Evolutionary conservation across 495 filamentous ascomycete genomes (phyloP), one percentile per base, ranked within the genome.

Genomic region (Daldinia childiae): DNA sequence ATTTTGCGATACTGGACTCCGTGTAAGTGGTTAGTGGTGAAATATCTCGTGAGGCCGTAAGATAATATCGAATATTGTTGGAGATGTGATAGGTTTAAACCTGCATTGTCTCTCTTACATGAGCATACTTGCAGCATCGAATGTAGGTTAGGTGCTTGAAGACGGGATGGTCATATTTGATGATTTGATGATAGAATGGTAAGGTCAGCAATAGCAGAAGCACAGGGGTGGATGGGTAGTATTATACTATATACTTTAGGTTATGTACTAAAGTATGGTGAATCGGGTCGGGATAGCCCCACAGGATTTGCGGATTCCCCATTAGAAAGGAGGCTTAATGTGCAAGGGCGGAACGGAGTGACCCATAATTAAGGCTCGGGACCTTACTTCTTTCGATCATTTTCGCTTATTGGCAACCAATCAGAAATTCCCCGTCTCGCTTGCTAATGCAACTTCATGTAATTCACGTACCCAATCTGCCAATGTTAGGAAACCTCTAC

Each of bases 401-500:
- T 77, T 79, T 85, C 82, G 82, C 82, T 83, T 82, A 81, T 41
- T 60, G n/a, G 26, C 52, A 63, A 56, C 82, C 82, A 85, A 85
- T 85, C 75, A 83, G 58, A 67, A 77, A 79, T 69, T 77, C 70
- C 50, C 81, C 79, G 80, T 58, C 79, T 85, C 82, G 82, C 82
- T 84, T 83, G 69, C 63, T 69, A 60, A 69, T 74, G 75, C 77
- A 71, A 76, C 71, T 63, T 45, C 45, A 43, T 32, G 30, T 32
- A 32, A 30, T 30, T 30, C 29, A 9, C 9, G 30, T 43, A 50
- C 58, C 43, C 58, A 45, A 50, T 58, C 27, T 48, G 39, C 41
- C 30, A 50, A 59, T 55, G 51, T 17, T 19, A 21, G 24, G 51
- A 27, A 27, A 57, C 29, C 30, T 15, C 12, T 24, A 54, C 50